These are phyloP conservation scores for Symbiodinium natans DNA, from an alignment of 73 alveolate species.

Conservation along the genomic window DNA sequence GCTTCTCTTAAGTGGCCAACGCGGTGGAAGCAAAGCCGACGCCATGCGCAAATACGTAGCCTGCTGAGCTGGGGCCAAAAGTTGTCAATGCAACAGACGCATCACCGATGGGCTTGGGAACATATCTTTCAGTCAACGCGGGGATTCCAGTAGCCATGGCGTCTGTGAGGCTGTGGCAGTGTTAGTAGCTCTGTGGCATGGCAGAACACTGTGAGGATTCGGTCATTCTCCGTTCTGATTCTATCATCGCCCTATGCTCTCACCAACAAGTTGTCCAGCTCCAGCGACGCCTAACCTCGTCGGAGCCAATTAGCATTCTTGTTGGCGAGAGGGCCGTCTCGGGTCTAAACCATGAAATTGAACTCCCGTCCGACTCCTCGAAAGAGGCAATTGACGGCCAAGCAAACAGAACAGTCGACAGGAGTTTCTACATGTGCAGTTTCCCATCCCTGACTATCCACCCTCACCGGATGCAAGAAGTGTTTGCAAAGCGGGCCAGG, in stretches of 20 bases:
- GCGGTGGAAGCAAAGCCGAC: not conserved
- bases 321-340: not conserved
- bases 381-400: no score
- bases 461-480: not conserved
- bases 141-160: not conserved
- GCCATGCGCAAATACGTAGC: not conserved
- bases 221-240: not conserved
- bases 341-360: no score
- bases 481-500: not conserved
- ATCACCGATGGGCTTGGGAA: not conserved
- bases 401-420: no score
- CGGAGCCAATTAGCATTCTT: not conserved
- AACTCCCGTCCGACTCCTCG: no score
- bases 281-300: not conserved
- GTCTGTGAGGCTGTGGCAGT: not conserved
- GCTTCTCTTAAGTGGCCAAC: not conserved
- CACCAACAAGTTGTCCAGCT: not conserved
- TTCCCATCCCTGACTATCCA: not conserved
- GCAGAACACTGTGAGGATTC: not conserved
- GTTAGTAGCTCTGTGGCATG: not conserved
- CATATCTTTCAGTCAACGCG: not conserved
- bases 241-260: not conserved
- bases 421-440: no score
- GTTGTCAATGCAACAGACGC: slow-evolving; percentile 2
- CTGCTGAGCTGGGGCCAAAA: not conserved